phyloP scores from a whole-genome alignment of 768 basidiomycete species.

The Roridomyces roridus region DNA sequence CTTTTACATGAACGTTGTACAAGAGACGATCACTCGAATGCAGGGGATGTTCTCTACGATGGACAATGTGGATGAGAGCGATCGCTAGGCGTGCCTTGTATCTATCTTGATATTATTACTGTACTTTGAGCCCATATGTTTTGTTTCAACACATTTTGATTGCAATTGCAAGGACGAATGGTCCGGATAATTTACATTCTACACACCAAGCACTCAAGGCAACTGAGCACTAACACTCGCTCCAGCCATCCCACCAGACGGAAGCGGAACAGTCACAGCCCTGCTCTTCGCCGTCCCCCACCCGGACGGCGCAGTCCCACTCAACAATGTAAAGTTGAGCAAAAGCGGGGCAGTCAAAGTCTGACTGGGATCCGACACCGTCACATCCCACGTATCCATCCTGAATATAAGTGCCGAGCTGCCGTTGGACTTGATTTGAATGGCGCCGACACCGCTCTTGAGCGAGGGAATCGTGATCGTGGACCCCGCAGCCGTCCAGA shows the following conservation, averaged over 20 bases:
- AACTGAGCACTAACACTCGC: conserved; percentile 22
- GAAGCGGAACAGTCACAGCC: conserved; percentile 28
- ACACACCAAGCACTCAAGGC: conserved; percentile 15
- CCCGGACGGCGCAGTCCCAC: conserved; percentile 28
- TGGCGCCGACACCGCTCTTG: conserved; percentile 27
- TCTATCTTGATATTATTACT: no score
- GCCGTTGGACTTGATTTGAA: conserved; percentile 40
- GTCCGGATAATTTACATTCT: no score
- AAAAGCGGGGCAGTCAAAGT: conserved; percentile 29
- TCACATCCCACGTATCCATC: conserved; percentile 41
- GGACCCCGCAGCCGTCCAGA: conserved; percentile 49
- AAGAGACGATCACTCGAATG: conserved; percentile 15
- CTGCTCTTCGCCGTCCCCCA: conserved; percentile 40
- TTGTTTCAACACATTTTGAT: no score
- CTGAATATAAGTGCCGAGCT: conserved; percentile 41
- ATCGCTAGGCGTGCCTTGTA: no score
- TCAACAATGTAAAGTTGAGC: conserved; percentile 35
- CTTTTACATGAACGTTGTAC: conserved; percentile 3
- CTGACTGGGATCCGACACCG: conserved; percentile 57
- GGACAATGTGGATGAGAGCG: no score
- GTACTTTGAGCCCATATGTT: no score
- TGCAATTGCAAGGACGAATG: no score
- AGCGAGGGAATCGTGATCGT: conserved; percentile 39
- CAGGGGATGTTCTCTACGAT: conserved; percentile 14
- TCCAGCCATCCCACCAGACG: conserved; percentile 32